phyloP scores from a whole-genome alignment of 139 green algal genomes.

The Picochlorum sp. region DNA sequence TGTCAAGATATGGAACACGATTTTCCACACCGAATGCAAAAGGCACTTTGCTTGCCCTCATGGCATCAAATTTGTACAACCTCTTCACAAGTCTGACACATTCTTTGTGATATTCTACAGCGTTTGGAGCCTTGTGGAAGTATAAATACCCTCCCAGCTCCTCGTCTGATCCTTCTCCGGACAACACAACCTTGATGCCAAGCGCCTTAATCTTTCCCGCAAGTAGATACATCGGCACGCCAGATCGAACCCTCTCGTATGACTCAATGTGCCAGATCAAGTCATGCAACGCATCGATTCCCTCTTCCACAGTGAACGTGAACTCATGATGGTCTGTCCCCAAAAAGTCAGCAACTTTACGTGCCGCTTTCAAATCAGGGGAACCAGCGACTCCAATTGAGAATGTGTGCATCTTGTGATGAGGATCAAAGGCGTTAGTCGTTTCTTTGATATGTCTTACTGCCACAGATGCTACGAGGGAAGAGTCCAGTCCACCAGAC shows the following conservation, averaged over 20 bases:
- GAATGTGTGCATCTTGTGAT: constrained; percentile 77
- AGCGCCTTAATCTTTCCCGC: constrained; percentile 89
- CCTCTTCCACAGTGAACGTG: constrained; percentile 92
- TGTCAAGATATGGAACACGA: constrained; percentile 92
- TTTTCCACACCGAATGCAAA: constrained; percentile 91
- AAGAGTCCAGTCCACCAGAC: constrained; percentile 89
- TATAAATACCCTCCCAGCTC: constrained; percentile 97
- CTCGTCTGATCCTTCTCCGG: constrained; percentile 92
- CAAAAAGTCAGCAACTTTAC: constrained; percentile 83
- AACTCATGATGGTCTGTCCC: constrained; percentile 95
- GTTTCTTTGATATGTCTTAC: constrained; percentile 52
- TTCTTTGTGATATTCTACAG: constrained; percentile 80
- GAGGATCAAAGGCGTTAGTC: constrained; percentile 39
- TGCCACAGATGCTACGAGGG: constrained; percentile 77
- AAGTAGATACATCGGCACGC: constrained; percentile 96
- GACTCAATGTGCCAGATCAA: constrained; percentile 95
- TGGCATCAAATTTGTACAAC: constrained; percentile 86
- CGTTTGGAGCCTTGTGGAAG: constrained; percentile 91
- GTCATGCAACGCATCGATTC: constrained; percentile 87
- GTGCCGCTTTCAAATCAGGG: constrained; percentile 84
- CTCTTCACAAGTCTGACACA: constrained; percentile 75
- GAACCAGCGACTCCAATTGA: constrained; percentile 80
- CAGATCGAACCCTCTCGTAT: constrained; percentile 80
- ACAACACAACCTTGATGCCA: constrained; percentile 94
- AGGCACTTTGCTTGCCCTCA: constrained; percentile 93